phyloP scores from a whole-genome alignment of 2,329 filamentous ascomycete genomes.

The Dothistroma pini region DNA sequence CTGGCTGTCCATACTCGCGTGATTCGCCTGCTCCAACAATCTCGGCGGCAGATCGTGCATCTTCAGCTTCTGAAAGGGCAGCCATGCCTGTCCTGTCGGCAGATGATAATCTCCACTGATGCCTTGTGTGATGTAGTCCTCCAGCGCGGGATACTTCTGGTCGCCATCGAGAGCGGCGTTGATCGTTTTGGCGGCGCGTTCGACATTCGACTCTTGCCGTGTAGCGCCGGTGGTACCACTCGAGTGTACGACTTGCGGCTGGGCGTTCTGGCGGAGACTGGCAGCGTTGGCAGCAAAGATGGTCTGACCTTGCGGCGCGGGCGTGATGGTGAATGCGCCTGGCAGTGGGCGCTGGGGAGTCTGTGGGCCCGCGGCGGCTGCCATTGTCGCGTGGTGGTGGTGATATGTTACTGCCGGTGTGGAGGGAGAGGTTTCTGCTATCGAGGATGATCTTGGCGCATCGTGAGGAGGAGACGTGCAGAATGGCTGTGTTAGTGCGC shows the following conservation, averaged over 20 bases:
- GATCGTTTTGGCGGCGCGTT: constrained; percentile 77
- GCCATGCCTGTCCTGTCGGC: constrained; percentile 65
- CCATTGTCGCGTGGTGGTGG: constrained; percentile 21
- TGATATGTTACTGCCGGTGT: too few relatives aligned
- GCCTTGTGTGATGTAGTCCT: constrained; percentile 79
- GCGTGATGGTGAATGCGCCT: constrained; percentile 73
- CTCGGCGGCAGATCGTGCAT: constrained; percentile 87
- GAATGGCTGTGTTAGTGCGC: background rate
- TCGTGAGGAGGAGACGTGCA: background rate
- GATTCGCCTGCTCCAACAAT: constrained; percentile 90
- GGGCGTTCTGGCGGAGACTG: constrained; percentile 27
- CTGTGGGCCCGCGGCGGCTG: constrained; percentile 26
- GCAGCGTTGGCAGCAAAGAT: constrained; percentile 34
- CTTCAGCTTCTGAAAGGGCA: constrained; percentile 82
- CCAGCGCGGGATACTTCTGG: constrained; percentile 79
- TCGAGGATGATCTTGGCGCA: constrained; percentile 5
- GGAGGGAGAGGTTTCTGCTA: background rate
- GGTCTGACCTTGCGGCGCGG: constrained; percentile 48
- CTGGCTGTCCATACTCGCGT: constrained; percentile 78
- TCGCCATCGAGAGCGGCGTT: constrained; percentile 75
- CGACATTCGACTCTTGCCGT: constrained; percentile 51
- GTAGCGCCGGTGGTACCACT: constrained; percentile 11
- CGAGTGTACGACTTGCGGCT: constrained; percentile 15
- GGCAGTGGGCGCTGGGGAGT: constrained; percentile 71
- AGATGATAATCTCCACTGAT: constrained; percentile 90